phyloP scores from a whole-genome alignment of 1,139 yeast genomes.

The Geotrichum klebahnii region DNA sequence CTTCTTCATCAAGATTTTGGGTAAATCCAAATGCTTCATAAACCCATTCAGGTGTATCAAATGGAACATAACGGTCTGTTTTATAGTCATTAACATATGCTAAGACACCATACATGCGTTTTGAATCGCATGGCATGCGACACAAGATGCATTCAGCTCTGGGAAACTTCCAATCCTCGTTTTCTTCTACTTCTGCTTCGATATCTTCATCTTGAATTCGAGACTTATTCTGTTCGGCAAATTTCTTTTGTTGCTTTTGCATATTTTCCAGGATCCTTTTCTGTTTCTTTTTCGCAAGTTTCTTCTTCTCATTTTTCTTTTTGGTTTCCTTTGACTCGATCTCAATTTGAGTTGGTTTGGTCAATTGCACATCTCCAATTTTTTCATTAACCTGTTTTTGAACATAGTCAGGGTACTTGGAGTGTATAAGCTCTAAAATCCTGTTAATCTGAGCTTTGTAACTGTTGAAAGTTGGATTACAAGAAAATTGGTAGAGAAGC shows the following conservation, averaged over 20 bases:
- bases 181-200: conserved; percentile 37
- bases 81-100: conserved; percentile 57
- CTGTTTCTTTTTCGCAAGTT: conserved; percentile 65
- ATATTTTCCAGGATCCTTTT: conserved; percentile 71
- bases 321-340: background rate
- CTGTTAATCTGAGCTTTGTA: conserved; percentile 20
- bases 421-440: conserved; percentile 22
- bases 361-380: conserved; percentile 1
- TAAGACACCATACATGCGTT: conserved; percentile 75
- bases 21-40: conserved; percentile 57
- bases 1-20: conserved; percentile 46
- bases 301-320: conserved; percentile 4
- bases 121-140: conserved; percentile 68
- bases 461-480: conserved; percentile 1
- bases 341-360: background rate
- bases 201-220: conserved; percentile 41
- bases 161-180: conserved; percentile 63
- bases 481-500: conserved; percentile 9
- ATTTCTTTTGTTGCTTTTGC: conserved; percentile 64
- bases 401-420: conserved; percentile 19
- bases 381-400: conserved; percentile 3
- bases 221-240: conserved; percentile 46
- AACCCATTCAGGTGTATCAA: conserved; percentile 61
- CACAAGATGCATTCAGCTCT: conserved; percentile 82
- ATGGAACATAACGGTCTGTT: conserved; percentile 61